A percentile compares a stretch with the other conserved stretches of the same genome.
Conservation (phyloP, 2,329 filamentous ascomycete species). For the Exophiala spinifera region DNA sequence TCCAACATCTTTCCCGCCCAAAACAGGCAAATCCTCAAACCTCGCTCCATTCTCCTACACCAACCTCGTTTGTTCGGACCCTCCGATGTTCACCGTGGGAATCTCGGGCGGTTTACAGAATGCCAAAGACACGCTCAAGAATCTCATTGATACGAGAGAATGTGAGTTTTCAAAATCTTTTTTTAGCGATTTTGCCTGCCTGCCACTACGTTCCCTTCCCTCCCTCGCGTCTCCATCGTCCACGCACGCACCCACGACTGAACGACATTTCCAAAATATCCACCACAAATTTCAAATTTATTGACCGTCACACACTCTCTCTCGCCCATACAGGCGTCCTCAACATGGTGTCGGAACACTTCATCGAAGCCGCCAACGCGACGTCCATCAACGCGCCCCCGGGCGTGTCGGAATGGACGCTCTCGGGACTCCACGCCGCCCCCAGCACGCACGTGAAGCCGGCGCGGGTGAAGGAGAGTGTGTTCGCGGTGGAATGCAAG, state of each 20-base stretch:
- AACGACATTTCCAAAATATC: too few species aligned
- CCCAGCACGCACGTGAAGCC: constrained; percentile 63
- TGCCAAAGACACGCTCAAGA: constrained; percentile 75
- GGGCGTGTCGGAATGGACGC: constrained; percentile 70
- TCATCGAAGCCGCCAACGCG: constrained; percentile 82
- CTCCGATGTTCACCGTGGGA: constrained; percentile 71
- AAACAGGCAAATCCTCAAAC: constrained; percentile 52
- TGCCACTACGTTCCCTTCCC: too few species aligned
- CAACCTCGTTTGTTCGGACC: constrained; percentile 77
- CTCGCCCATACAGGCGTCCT: constrained; percentile 67
- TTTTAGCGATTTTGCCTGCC: constrained; percentile 76
- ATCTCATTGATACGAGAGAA: constrained; percentile 68
- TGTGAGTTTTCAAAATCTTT: constrained; percentile 74
- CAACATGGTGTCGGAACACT: constrained; percentile 83
- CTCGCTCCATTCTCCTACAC: constrained; percentile 86
- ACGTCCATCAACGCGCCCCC: constrained; percentile 73
- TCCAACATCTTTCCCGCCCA: too few species aligned
- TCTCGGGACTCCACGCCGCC: constrained; percentile 70
- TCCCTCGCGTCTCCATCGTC: too few species aligned
- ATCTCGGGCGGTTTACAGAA: constrained; percentile 55
- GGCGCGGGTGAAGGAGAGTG: constrained; percentile 72
- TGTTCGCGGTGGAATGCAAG: constrained; percentile 77
- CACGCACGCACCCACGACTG: too few species aligned
- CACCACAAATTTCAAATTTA: too few species aligned
- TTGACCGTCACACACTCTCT: too few species aligned